phyloP scores from a whole-genome alignment of 345 rosid species.

The Erysimum cheiranthoides region DNA sequence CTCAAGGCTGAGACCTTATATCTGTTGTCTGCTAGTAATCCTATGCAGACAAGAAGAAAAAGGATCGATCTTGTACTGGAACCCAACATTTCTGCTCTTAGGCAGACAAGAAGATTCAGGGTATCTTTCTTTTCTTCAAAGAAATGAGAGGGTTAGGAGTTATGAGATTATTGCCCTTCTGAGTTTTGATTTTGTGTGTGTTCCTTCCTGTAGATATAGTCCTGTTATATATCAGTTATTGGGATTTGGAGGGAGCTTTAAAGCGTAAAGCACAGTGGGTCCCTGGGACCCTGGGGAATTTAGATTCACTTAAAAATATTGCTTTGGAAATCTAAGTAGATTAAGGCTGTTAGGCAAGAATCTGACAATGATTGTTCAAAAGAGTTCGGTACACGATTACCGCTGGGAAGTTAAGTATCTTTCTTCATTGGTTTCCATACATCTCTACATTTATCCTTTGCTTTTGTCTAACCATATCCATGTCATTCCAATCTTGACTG shows the following conservation, averaged over 20 bases:
- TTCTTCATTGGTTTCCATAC: constrained; percentile 53
- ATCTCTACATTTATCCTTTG: constrained; percentile 53
- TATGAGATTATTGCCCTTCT: constrained; percentile 47
- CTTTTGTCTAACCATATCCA: constrained; percentile 54
- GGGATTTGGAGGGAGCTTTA: constrained; percentile 58
- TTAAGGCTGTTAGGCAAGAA: constrained; percentile 77
- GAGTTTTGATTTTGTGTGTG: constrained; percentile 45
- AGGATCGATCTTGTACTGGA: constrained; percentile 52
- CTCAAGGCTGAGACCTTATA: constrained; percentile 54
- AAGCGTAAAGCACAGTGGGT: constrained; percentile 71
- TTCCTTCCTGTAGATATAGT: constrained; percentile 63
- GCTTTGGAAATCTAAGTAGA: constrained; percentile 63
- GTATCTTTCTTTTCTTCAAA: constrained; percentile 51
- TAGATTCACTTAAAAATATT: constrained; percentile 65
- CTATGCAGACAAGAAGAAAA: constrained; percentile 60
- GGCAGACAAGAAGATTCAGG: constrained; percentile 53
- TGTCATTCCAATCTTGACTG: constrained; percentile 33
- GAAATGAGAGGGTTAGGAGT: constrained; percentile 49
- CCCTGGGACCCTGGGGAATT: constrained; percentile 56
- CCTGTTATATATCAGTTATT: constrained; percentile 56
- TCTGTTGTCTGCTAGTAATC: constrained; percentile 56
- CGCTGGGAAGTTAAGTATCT: constrained; percentile 84
- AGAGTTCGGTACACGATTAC: constrained; percentile 52
- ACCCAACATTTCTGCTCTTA: constrained; percentile 53
- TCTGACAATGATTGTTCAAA: constrained; percentile 70